Evolutionary conservation across 108 stramenopile species (phyloP).

Genomic region (Bacterosira constricta): DNA sequence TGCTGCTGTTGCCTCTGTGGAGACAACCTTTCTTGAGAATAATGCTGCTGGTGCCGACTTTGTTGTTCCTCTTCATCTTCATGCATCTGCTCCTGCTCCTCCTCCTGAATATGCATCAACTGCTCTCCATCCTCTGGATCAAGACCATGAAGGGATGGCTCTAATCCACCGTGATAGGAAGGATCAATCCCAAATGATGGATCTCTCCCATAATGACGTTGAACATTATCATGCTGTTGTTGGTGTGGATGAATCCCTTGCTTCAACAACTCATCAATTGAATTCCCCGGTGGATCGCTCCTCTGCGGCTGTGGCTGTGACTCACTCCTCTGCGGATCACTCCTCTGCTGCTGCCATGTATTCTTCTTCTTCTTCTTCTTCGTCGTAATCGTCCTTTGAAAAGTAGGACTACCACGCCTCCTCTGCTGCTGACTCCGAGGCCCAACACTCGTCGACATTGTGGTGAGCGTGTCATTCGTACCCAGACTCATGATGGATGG

Average conservation of each 20-base stretch:
- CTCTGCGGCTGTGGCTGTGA: conserved; percentile 2
- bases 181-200: conserved; percentile 4
- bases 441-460: neutral
- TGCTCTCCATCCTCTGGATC: neutral
- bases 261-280: conserved; percentile 10
- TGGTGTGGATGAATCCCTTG: conserved; percentile 2
- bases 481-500: conserved; percentile 27
- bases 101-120: neutral
- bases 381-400: neutral
- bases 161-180: neutral
- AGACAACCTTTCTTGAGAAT: neutral
- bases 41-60: neutral
- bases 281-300: conserved; percentile 24
- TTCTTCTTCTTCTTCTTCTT: neutral
- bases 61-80: neutral
- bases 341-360: neutral
- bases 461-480: conserved; percentile 16
- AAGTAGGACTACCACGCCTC: neutral
- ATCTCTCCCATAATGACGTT: neutral
- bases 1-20: neutral
- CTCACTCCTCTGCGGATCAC: neutral
- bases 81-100: neutral
- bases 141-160: neutral
- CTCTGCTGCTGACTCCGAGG: neutral
- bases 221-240: neutral